Evolutionary conservation across 345 rosid genomes (phyloP).

Genomic region (Passiflora organensis): DNA sequence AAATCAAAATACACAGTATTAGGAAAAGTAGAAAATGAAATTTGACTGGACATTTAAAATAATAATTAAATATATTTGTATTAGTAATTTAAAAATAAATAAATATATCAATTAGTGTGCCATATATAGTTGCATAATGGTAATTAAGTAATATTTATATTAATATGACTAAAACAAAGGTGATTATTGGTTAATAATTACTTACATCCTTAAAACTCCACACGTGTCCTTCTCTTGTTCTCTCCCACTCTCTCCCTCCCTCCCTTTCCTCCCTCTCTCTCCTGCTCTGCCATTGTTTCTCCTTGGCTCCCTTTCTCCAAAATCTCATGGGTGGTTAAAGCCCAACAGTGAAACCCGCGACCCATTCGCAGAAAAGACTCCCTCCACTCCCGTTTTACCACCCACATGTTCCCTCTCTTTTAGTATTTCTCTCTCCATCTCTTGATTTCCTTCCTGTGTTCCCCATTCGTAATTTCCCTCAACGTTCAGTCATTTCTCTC

Average conservation of each 20-base stretch:
- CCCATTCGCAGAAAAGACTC: not conserved
- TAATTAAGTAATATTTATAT: too few species aligned
- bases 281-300: not conserved
- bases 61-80: too few species aligned
- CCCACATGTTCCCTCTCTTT: conserved; percentile 5
- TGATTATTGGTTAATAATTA: too few species aligned
- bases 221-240: not conserved
- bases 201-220: conserved; percentile 1
- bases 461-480: not conserved
- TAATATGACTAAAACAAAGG: too few species aligned
- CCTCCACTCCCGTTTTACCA: conserved; percentile 12
- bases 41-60: too few species aligned
- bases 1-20: too few species aligned
- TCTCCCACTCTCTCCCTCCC: not conserved
- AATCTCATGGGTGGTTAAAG: not conserved
- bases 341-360: too few species aligned
- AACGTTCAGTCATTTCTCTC: not conserved
- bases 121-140: too few species aligned
- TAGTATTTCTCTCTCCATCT: conserved; percentile 1
- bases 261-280: not conserved
- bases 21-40: too few species aligned
- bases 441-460: not conserved
- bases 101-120: too few species aligned
- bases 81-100: too few species aligned
- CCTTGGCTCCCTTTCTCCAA: not conserved